Base-by-base conservation (phyloP, 2,329 filamentous ascomycete genomes). In the Fusarium sublunatum region DNA sequence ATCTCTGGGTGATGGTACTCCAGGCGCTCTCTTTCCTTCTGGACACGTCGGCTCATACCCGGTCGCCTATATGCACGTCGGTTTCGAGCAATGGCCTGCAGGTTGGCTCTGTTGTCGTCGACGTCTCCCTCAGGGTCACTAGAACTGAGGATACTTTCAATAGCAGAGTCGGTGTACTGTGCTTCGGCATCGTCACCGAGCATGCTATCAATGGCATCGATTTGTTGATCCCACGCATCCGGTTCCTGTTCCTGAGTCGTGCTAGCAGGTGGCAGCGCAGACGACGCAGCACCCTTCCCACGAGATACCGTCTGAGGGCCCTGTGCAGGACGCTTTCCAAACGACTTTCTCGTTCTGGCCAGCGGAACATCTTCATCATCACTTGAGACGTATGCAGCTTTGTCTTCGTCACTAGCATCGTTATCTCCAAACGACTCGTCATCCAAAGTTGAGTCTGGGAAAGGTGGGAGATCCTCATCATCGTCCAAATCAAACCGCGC, bases 1-100 rank as follows among this genome's bases (percentile, higher is more conserved):
- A 99, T 84, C 50, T 88, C 85, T 1, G 94, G 93, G 73, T 99
- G 95, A 46, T 90, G 82, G 19, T 78, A 75, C 67, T 93, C 91
- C 2, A 97, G 85, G 61, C 89, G 88, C 51, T 80, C 77, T 47
- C 92, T 86, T 76, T 91, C 81, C 31, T 70, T 77, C 64, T 73
- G 72, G 28, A 59, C 25, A 15, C 77, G 73, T 9, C 61, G 46
- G 39, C 43, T 67, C 44, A 71, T 72, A 32, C 64, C 71, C 4
- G 51, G 39, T 19, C 57, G 53, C 43, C 76, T 61, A 61, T 71
- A 79, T 5, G 71, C 78, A 19, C 76, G 80, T 24, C 77, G 77
- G 6, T 58, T 61, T 7, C 49, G 52, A 5, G 70, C 64, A 28
- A 74, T 67, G 40, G 53, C 54, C 22, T 34, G 58, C 13, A 74